Evolutionary conservation across 139 green algal species (phyloP).

Genomic region (Trebouxia sp.): DNA sequence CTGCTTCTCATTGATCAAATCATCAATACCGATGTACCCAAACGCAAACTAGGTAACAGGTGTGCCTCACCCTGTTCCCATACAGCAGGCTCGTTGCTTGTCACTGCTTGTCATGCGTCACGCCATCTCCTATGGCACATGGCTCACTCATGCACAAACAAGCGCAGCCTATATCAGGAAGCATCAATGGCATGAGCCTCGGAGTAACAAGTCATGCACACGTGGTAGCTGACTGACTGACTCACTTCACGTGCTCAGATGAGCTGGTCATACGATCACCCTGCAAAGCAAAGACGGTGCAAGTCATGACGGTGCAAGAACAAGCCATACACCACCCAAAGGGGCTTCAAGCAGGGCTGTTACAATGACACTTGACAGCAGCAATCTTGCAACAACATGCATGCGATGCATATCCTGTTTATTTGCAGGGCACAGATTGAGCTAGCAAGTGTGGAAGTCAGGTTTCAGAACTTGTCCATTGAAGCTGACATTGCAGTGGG

Average conservation of each 20-base stretch:
- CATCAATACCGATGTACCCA: background rate
- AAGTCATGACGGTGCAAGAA: no score
- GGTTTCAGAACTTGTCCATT: slow-evolving; percentile 32
- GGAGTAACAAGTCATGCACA: background rate
- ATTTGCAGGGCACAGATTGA: slow-evolving; percentile 5
- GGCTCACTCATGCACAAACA: background rate
- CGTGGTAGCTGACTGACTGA: background rate
- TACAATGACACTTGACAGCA: background rate
- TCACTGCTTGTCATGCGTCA: background rate
- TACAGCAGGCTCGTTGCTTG: background rate
- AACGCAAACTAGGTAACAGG: background rate
- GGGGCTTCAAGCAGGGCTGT: no score
- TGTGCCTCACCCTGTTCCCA: no score
- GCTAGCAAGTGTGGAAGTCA: slow-evolving; percentile 29
- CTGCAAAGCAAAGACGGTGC: background rate
- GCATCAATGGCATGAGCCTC: background rate
- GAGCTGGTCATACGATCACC: background rate
- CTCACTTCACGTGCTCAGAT: background rate
- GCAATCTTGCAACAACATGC: background rate
- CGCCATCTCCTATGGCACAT: background rate
- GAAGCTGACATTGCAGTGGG: slow-evolving; percentile 30
- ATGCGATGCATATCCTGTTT: background rate
- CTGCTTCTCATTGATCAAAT: no score
- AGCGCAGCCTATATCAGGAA: background rate
- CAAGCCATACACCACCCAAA: no score